These are phyloP conservation scores for Aspergillus avenaceus DNA, from an alignment of 495 filamentous ascomycete species.

Conservation along the genomic window DNA sequence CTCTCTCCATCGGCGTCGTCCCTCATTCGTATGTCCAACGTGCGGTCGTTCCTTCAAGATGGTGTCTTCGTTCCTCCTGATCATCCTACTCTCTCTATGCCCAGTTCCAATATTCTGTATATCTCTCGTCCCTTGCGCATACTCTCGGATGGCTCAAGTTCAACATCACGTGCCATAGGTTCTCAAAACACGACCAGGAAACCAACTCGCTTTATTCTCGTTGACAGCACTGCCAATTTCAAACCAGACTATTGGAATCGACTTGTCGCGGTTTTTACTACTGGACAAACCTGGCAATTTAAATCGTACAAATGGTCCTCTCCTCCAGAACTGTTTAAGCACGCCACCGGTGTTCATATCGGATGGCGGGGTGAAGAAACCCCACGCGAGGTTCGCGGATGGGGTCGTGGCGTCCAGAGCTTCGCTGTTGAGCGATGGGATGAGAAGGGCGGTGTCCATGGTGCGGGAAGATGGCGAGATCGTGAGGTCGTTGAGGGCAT, in stretches of 20 bases:
- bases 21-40: conserved; percentile 94
- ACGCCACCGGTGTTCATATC: conserved; percentile 82
- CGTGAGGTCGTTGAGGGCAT: conserved; percentile 90
- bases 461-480: conserved; percentile 77
- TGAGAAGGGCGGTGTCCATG: conserved; percentile 47
- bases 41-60: conserved; percentile 88
- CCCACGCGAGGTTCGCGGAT: conserved; percentile 70
- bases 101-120: conserved; percentile 73
- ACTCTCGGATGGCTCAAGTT: conserved; percentile 41
- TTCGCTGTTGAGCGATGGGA: conserved; percentile 78
- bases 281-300: conserved; percentile 97
- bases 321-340: conserved; percentile 81
- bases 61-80: conserved; percentile 78
- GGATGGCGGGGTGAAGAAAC: conserved; percentile 84
- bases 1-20: conserved; percentile 97
- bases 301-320: conserved; percentile 96
- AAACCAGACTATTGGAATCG: conserved; percentile 97
- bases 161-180: conserved; percentile 20
- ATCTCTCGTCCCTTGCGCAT: conserved; percentile 74
- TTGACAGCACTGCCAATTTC: conserved; percentile 89
- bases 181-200: conserved; percentile 48
- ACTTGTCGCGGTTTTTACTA: conserved; percentile 96
- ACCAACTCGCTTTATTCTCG: conserved; percentile 88
- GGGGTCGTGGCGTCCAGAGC: conserved; percentile 76
- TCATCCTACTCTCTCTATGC: conserved; percentile 53